Conservation (phyloP, 1,139 yeast species). For the Candida anutae region DNA sequence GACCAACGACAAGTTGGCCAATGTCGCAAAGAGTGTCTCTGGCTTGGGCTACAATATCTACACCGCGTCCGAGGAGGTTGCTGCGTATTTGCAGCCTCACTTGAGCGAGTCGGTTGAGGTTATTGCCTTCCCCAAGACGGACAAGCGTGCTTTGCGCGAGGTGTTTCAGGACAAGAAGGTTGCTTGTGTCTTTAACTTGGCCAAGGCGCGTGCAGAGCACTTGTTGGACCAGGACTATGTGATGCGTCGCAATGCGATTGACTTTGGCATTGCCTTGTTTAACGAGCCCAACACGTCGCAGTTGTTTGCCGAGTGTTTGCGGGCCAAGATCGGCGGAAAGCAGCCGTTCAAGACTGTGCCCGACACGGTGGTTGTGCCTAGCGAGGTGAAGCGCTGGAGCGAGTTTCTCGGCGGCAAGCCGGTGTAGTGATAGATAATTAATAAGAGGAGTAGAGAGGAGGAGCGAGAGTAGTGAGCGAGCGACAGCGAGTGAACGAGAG, state of each 20-base stretch:
- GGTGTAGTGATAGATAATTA: conserved; percentile 31
- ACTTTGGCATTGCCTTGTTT: conserved; percentile 91
- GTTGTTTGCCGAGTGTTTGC: conserved; percentile 79
- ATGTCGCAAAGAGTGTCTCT: conserved; percentile 62
- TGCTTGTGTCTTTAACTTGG: conserved; percentile 85
- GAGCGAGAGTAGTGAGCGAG: too few species aligned
- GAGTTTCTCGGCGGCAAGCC: conserved; percentile 92
- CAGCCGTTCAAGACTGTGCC: conserved; percentile 33
- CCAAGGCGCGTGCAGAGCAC: conserved; percentile 79
- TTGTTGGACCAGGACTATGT: conserved; percentile 85
- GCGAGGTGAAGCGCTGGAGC: conserved; percentile 92
- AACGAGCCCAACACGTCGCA: conserved; percentile 92
- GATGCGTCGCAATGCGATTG: conserved; percentile 98
- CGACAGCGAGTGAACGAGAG: too few species aligned
- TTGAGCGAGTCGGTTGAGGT: conserved; percentile 48
- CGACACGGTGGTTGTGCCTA: conserved; percentile 54
- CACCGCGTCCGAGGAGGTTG: conserved; percentile 67
- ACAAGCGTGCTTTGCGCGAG: conserved; percentile 88
- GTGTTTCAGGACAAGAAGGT: conserved; percentile 82
- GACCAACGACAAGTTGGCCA: conserved; percentile 59
- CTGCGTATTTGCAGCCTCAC: conserved; percentile 51
- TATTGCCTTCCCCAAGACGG: conserved; percentile 86
- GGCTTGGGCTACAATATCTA: conserved; percentile 77
- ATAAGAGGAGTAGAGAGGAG: conserved; percentile 1
- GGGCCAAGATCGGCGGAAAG: conserved; percentile 59